Conservation (phyloP, 2,329 filamentous ascomycete species). For the Cladosporium sp. region DNA sequence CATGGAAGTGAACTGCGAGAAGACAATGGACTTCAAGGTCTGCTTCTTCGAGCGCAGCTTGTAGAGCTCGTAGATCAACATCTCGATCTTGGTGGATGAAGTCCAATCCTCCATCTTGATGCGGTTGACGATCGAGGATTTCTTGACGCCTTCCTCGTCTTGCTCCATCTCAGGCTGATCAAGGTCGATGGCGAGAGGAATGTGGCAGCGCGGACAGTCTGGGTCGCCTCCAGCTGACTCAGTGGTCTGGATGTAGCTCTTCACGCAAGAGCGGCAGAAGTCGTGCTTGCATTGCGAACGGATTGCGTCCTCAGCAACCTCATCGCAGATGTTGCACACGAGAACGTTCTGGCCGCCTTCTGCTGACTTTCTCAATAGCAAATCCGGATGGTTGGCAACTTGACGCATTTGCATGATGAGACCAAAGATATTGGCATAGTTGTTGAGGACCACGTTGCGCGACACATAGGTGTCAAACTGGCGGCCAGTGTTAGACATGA, state of each 20-base stretch:
- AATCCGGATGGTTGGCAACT: slow-evolving; percentile 90
- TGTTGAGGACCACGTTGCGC: slow-evolving; percentile 86
- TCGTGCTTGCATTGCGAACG: slow-evolving; percentile 90
- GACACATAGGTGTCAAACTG: slow-evolving; percentile 95
- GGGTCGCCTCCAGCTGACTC: slow-evolving; percentile 55
- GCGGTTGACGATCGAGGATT: slow-evolving; percentile 94
- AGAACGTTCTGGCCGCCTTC: slow-evolving; percentile 85
- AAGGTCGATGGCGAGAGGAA: slow-evolving; percentile 81
- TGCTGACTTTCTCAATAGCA: slow-evolving; percentile 82
- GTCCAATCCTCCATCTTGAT: slow-evolving; percentile 99
- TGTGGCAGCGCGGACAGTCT: slow-evolving; percentile 89
- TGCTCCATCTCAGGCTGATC: slow-evolving; percentile 95
- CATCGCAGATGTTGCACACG: slow-evolving; percentile 92
- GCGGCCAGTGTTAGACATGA: slow-evolving; percentile 86
- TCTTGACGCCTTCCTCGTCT: slow-evolving; percentile 80
- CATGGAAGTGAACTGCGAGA: slow-evolving; percentile 97
- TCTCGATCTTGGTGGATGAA: slow-evolving; percentile 95
- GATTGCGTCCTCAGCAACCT: slow-evolving; percentile 90
- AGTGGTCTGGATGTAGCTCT: slow-evolving; percentile 73
- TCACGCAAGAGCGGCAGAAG: slow-evolving; percentile 77
- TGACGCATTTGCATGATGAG: slow-evolving; percentile 99
- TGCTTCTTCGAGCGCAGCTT: slow-evolving; percentile 86
- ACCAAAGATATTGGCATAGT: slow-evolving; percentile 98
- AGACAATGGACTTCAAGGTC: slow-evolving; percentile 94
- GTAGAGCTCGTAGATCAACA: slow-evolving; percentile 90